These are phyloP conservation scores for Agrocybe pediades DNA, from an alignment of 768 basidiomycete genomes.

Conservation along the genomic window DNA sequence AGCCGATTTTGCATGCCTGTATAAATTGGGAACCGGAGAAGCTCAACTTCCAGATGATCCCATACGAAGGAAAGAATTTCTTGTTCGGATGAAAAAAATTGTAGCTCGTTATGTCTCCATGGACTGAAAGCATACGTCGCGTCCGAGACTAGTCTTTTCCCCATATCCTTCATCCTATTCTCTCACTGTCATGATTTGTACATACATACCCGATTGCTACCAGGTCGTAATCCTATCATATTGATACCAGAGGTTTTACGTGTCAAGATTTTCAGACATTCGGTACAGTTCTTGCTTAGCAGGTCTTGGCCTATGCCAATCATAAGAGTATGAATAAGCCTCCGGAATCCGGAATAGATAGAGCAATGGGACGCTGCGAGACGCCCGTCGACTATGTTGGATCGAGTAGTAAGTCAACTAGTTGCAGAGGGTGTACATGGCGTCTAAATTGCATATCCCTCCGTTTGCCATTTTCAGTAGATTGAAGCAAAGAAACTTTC, in stretches of 20 bases:
- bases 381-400: no score
- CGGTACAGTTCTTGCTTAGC: background rate
- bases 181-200: background rate
- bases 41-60: slow-evolving; percentile 53
- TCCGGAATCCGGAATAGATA: no score
- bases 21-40: slow-evolving; percentile 59
- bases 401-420: no score
- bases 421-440: no score
- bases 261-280: no score
- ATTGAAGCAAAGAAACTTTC: no score
- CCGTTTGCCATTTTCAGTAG: no score
- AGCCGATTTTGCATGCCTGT: slow-evolving; percentile 87
- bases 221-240: background rate
- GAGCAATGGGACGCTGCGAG: no score
- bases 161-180: background rate
- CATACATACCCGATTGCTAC: background rate
- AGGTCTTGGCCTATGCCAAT: background rate
- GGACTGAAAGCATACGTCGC: background rate
- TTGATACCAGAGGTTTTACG: background rate
- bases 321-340: no score
- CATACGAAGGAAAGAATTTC: slow-evolving; percentile 51
- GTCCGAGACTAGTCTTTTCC: background rate
- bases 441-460: no score
- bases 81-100: slow-evolving; percentile 50
- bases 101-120: slow-evolving; percentile 20